phyloP scores from a whole-genome alignment of 345 rosid species.

The Boechera divaricarpa region DNA sequence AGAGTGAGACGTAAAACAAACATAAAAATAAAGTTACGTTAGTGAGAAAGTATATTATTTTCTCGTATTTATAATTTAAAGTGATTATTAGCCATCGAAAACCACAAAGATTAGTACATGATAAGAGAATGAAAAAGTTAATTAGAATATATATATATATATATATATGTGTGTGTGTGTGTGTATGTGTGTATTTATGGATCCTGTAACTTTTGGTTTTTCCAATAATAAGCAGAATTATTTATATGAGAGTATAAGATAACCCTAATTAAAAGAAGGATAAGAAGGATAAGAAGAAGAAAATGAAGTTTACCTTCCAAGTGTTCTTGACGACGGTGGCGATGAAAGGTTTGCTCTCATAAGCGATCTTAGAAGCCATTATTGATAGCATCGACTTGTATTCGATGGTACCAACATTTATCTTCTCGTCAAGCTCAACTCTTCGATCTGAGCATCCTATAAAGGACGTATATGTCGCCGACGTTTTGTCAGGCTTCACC shows the following conservation, averaged over 20 bases:
- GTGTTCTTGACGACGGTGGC: conserved; percentile 37
- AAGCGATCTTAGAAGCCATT: conserved; percentile 64
- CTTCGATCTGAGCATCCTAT: conserved; percentile 51
- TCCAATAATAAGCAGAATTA: not conserved
- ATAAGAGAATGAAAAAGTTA: not conserved
- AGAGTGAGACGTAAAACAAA: not conserved
- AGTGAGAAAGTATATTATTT: not conserved
- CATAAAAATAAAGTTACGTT: not conserved
- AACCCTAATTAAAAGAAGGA: not conserved
- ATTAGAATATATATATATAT: not conserved
- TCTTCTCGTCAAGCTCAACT: conserved; percentile 50
- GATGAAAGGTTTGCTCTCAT: conserved; percentile 54
- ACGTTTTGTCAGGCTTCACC: conserved; percentile 50
- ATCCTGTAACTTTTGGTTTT: not conserved
- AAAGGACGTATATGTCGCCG: conserved; percentile 49
- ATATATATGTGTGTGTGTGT: too few species aligned
- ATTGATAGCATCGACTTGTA: conserved; percentile 54
- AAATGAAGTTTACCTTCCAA: conserved; percentile 51
- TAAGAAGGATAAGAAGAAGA: not conserved
- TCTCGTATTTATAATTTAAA: not conserved
- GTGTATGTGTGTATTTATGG: not conserved
- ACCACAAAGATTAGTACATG: not conserved
- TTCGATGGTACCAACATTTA: conserved; percentile 39
- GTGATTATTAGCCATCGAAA: not conserved
- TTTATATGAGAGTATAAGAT: not conserved